phyloP scores from a whole-genome alignment of 1,139 yeast genomes.

The Yamadazyma dendronema region DNA sequence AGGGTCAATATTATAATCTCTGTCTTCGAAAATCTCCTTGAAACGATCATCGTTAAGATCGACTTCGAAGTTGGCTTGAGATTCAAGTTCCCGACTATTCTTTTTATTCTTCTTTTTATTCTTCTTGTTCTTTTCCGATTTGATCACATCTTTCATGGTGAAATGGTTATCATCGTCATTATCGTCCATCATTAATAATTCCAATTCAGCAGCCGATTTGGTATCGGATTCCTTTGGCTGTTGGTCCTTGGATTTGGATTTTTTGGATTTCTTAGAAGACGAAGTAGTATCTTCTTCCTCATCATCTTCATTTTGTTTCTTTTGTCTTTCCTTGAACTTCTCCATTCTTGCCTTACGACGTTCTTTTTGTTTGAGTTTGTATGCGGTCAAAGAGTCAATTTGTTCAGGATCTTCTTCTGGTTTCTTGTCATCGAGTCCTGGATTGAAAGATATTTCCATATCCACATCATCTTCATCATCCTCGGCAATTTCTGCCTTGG shows the following conservation, averaged over 20 bases:
- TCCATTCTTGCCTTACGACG: slow-evolving; percentile 81
- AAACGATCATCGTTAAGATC: slow-evolving; percentile 84
- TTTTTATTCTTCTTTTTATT: slow-evolving; percentile 39
- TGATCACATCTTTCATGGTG: slow-evolving; percentile 74
- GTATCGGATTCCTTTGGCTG: slow-evolving; percentile 27
- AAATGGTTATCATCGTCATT: slow-evolving; percentile 57
- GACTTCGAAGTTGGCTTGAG: slow-evolving; percentile 65
- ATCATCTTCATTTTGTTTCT: slow-evolving; percentile 20
- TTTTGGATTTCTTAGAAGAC: slow-evolving; percentile 15
- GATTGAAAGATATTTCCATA: slow-evolving; percentile 94
- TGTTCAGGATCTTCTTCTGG: slow-evolving; percentile 46
- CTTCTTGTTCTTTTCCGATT: slow-evolving; percentile 59
- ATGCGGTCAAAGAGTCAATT: slow-evolving; percentile 77
- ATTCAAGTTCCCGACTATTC: slow-evolving; percentile 39
- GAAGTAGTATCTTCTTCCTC: slow-evolving; percentile 10
- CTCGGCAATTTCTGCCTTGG: slow-evolving; percentile 34
- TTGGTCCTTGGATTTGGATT: slow-evolving; percentile 17
- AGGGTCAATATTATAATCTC: slow-evolving; percentile 90
- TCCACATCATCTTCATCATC: slow-evolving; percentile 68
- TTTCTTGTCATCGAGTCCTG: slow-evolving; percentile 61
- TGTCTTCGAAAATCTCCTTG: slow-evolving; percentile 80
- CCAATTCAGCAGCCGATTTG: slow-evolving; percentile 66
- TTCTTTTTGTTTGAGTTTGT: slow-evolving; percentile 88
- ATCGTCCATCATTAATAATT: slow-evolving; percentile 72
- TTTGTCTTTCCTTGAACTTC: slow-evolving; percentile 60